Percentiles rank a stretch among this genome's conserved stretches.
These are phyloP conservation scores for Venturia aucupariae DNA, from an alignment of 2,329 filamentous ascomycete genomes.

Conservation along the genomic window DNA sequence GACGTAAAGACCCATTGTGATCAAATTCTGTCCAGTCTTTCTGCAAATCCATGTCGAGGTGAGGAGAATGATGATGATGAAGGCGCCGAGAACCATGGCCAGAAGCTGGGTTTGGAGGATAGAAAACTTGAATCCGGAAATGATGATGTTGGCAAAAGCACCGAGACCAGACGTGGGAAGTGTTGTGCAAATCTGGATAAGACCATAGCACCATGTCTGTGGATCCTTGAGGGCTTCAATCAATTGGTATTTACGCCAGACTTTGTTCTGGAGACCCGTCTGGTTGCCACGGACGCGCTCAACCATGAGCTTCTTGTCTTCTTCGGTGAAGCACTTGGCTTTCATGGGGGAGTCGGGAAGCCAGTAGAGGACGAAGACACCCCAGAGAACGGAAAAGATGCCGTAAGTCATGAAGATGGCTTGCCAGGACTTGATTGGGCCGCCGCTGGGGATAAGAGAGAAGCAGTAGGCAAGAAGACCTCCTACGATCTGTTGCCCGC, in stretches of 20 bases:
- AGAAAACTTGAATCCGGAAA: slow-evolving; percentile 58
- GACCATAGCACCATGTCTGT: slow-evolving; percentile 50
- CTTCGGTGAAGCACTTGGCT: slow-evolving; percentile 58
- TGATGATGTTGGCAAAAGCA: slow-evolving; percentile 66
- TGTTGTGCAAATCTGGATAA: slow-evolving; percentile 62
- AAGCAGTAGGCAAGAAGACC: slow-evolving; percentile 54
- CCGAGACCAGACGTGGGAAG: slow-evolving; percentile 65
- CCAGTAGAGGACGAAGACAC: slow-evolving; percentile 53
- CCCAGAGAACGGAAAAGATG: slow-evolving; percentile 53
- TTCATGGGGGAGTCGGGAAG: slow-evolving; percentile 64
- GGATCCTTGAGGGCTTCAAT: slow-evolving; percentile 21
- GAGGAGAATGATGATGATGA: slow-evolving; percentile 63
- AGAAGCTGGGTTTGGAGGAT: slow-evolving; percentile 61
- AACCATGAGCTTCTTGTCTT: slow-evolving; percentile 51
- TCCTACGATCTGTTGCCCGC: slow-evolving; percentile 61
- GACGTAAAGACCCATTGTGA: slow-evolving; percentile 46
- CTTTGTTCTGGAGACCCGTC: slow-evolving; percentile 37
- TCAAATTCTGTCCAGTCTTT: slow-evolving; percentile 58
- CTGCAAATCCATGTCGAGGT: slow-evolving; percentile 58
- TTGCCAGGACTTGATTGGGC: slow-evolving; percentile 56
- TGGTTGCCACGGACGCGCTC: slow-evolving; percentile 37
- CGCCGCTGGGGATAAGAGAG: slow-evolving; percentile 29
- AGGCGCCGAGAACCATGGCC: slow-evolving; percentile 64
- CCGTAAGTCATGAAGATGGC: slow-evolving; percentile 60
- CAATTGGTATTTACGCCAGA: slow-evolving; percentile 13